Conservation (phyloP, 139 green algal genomes). For the Chara braunii region DNA sequence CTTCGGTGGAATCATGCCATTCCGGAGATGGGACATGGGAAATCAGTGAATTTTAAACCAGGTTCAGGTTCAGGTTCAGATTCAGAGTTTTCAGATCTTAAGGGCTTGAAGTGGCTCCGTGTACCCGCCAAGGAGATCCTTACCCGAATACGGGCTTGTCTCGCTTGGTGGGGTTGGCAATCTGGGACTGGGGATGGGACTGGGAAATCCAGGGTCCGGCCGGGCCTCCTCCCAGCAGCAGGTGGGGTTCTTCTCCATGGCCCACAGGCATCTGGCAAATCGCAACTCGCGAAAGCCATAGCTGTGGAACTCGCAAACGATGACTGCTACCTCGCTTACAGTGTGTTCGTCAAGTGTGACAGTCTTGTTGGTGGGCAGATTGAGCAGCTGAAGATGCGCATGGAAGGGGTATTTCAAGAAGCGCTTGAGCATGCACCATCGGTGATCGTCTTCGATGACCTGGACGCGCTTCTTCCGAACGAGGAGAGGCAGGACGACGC, state of each 20-base stretch:
- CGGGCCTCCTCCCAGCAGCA: background rate
- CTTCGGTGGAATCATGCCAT: too few relatives aligned
- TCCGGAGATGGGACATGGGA: too few relatives aligned
- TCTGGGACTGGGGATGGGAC: too few relatives aligned
- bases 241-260: conserved; percentile 17
- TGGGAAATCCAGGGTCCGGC: too few relatives aligned
- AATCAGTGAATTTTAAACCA: too few relatives aligned
- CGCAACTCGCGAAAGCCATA: conserved; percentile 39
- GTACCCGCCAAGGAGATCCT: too few relatives aligned
- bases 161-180: too few relatives aligned
- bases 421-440: conserved; percentile 51
- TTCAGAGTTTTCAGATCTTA: too few relatives aligned
- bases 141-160: too few relatives aligned
- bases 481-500: conserved; percentile 1
- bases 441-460: conserved; percentile 73
- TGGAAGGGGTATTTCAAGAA: conserved; percentile 42
- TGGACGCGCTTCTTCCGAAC: conserved; percentile 59
- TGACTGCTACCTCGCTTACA: conserved; percentile 28
- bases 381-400: conserved; percentile 13
- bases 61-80: too few relatives aligned
- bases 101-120: too few relatives aligned
- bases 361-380: conserved; percentile 41
- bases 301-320: conserved; percentile 21
- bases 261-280: conserved; percentile 13
- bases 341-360: conserved; percentile 48